Evolutionary conservation across 1,284 basidiomycete species (phyloP).

Genomic region (Austropuccinia psidii): DNA sequence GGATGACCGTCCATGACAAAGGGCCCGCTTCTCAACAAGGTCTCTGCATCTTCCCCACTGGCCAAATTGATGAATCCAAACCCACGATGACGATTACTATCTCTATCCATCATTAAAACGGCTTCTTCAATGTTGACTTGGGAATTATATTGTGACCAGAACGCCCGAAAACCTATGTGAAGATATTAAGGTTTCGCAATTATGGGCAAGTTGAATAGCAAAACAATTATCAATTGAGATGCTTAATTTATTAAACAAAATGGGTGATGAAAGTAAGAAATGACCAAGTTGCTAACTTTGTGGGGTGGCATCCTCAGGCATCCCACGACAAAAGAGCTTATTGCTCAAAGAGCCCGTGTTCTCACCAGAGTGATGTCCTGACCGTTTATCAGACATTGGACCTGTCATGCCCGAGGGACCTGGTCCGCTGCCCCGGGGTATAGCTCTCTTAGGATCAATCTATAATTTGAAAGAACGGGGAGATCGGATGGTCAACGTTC

Average conservation of each 20-base stretch:
- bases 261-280: neutral
- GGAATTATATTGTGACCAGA: constrained; percentile 25
- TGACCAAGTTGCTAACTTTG: constrained; percentile 62
- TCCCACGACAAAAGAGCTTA: constrained; percentile 83
- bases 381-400: constrained; percentile 28
- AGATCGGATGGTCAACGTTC: neutral
- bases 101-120: constrained; percentile 96
- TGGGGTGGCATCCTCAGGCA: constrained; percentile 82
- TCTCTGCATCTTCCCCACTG: constrained; percentile 72
- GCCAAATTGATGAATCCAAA: constrained; percentile 94
- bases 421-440: constrained; percentile 58
- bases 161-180: constrained; percentile 22
- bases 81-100: constrained; percentile 89
- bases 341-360: constrained; percentile 40
- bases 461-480: constrained; percentile 48
- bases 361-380: constrained; percentile 80
- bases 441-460: constrained; percentile 99
- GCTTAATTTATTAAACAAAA: neutral
- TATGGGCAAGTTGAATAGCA: neutral
- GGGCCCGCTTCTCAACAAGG: constrained; percentile 70
- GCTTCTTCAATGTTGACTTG: constrained; percentile 84
- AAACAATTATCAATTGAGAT: neutral
- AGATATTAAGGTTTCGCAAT: neutral
- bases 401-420: constrained; percentile 37
- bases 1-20: constrained; percentile 85